Base-by-base conservation (phyloP, 2,329 filamentous ascomycete species). In the Aureobasidium sp. region DNA sequence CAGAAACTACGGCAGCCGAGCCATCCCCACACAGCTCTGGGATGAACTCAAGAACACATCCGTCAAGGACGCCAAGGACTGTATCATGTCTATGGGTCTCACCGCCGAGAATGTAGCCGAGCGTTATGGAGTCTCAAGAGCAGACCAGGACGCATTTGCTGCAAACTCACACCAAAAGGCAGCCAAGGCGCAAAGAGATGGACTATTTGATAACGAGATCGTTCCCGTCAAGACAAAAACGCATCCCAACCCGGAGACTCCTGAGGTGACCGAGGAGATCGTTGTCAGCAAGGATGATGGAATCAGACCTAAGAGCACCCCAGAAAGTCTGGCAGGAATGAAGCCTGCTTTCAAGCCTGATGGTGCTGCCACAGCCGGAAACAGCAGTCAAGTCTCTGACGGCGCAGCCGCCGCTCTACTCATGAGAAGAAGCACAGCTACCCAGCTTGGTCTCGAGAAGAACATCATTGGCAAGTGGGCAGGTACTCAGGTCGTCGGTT, bases 71-170 rank as follows among this genome's bases (percentile, higher is more conserved):
- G 89, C 89, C 3, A 78, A 82, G 45, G 92, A 96, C 72, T 96
- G 92, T 73, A 85, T 97, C 72, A 95, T 96, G 92, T 85, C 87
- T 67, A 97, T 97, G 92, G 92, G 92, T 0, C 76, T 93, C 62
- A 97, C 92, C 13, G 87, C 85, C 5, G 92, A 97, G 79, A 96
- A 96, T 68, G 91, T 97, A 0, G 90, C 92, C 0, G 77, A 80
- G 67, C 78, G 91, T 50, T 95, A 96, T 71, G 83, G 83, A 10
- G 84, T 97, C 29, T 82, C 77, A 5, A 78, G 92, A 29, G 81
- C 78, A 2, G 91, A 95, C 64, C 91, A 96, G 76, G 92, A 97
- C 70, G 86, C 81, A 1, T 91, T 96, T 67, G 91, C 92, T 0
- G 87, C 85, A 3, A 78, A 84, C 66, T 89, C 85, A 25, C 92